Base-by-base conservation (phyloP, 768 basidiomycete species). In the Candolleomyces eurysporus region DNA sequence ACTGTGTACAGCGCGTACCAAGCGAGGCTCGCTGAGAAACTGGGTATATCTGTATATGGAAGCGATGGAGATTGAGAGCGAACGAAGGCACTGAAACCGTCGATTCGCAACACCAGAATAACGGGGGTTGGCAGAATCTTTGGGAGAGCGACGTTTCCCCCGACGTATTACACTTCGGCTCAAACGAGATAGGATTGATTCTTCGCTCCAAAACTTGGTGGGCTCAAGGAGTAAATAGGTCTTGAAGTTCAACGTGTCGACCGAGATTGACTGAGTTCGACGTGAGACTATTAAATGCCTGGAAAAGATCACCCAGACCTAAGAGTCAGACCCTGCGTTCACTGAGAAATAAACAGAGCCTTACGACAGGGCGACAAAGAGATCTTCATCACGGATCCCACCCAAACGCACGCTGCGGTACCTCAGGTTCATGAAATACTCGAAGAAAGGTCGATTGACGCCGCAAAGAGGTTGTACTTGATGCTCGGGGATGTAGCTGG, bases 391-490 rank as follows among this genome's bases (percentile, higher is more conserved):
- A 8, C 14, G 14, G 3, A 50, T 39, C 17, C 58, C 58, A 10
- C 48, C 31, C 13, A 50, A 19, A 14, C 22, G 10, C 16, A 51
- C 5, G 26, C 36, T 14, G 51, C 61, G 63, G 51, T 73, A 73
- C 19, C 63, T 67, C 43, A 63, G 59, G 10, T 68, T 61, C 64
- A 72, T 62, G 1, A 64, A 60, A 46, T 69, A 66, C 32, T 60
- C 42, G 45, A 70, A 65, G 7, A 69, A 58, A 10, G 53, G 30
- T 40, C 60, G 63, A 40, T 66, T 66, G 45, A 66, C 49, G 8
- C 58, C 50, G 16, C 62, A 61, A 6, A 68, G 50, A 2, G 26
- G 52, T 21, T 32, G 51, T 14, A 64, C 43, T 30, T 68, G 63
- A 14, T 59, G 26, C 0, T 54, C 7, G 17, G 63, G 39, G 11